Evolutionary conservation across 805 yeast genomes (phyloP).

Genomic region (Suhomyces xylopsoci): DNA sequence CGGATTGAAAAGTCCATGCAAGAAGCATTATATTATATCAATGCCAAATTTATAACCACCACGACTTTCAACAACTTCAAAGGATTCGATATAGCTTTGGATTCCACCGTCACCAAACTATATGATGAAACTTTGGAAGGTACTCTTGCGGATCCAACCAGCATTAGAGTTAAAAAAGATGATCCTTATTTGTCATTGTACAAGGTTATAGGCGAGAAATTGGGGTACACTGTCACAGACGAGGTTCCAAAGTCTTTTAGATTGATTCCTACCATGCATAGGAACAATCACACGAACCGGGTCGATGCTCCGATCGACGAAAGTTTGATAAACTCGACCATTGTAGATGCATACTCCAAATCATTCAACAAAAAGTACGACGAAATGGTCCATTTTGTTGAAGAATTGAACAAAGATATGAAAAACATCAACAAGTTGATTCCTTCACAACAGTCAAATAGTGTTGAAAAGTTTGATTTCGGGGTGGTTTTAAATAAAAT

Average conservation of each 20-base stretch:
- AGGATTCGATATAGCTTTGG: constrained; percentile 78
- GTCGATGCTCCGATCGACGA: constrained; percentile 42
- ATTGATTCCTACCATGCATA: constrained; percentile 62
- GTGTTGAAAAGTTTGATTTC: constrained; percentile 17
- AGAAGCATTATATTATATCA: constrained; percentile 50
- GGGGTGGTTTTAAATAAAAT: constrained; percentile 17
- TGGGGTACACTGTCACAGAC: constrained; percentile 34
- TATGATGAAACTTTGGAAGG: constrained; percentile 51
- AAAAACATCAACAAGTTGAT: constrained; percentile 23
- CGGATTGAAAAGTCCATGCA: constrained; percentile 57
- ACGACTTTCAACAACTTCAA: constrained; percentile 54
- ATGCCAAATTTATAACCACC: constrained; percentile 54
- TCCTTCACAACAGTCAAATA: constrained; percentile 3
- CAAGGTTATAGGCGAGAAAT: constrained; percentile 44
- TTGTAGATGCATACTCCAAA: constrained; percentile 51
- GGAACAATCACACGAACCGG: constrained; percentile 71
- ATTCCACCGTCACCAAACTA: constrained; percentile 43
- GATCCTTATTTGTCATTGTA: constrained; percentile 51
- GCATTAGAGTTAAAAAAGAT: constrained; percentile 54
- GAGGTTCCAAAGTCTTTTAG: constrained; percentile 34
- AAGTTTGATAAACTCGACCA: constrained; percentile 32
- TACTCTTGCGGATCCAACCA: constrained; percentile 45
- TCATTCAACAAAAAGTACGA: constrained; percentile 46
- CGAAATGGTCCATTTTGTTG: constrained; percentile 61
- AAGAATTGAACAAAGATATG: constrained; percentile 50